Percentiles rank a stretch among this genome's conserved stretches.
Evolutionary conservation across 2,329 filamentous ascomycete species (phyloP).

Genomic region (Trichocomaceae sp.): DNA sequence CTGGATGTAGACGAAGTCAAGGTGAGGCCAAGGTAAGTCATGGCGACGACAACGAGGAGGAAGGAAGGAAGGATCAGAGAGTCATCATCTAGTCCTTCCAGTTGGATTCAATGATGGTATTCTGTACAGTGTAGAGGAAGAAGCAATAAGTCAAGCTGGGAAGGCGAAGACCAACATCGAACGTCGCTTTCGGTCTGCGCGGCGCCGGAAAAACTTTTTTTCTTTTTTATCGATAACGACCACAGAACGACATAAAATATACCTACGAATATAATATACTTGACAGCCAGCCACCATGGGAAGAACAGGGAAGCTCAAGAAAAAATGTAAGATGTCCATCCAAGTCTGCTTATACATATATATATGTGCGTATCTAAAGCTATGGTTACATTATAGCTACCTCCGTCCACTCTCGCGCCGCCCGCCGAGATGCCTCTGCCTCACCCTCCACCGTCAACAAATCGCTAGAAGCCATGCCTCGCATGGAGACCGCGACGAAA

Average conservation of each 20-base stretch:
- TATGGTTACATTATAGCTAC: too few relatives aligned
- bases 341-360: too few relatives aligned
- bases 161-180: constrained; percentile 18
- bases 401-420: constrained; percentile 52
- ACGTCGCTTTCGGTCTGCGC: constrained; percentile 24
- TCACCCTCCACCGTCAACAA: constrained; percentile 51
- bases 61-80: background rate
- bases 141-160: background rate
- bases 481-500: constrained; percentile 34
- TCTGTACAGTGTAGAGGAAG: too few relatives aligned
- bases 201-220: constrained; percentile 26
- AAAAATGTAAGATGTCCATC: constrained; percentile 21
- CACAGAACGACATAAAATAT: constrained; percentile 18
- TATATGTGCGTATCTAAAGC: too few relatives aligned
- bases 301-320: constrained; percentile 28
- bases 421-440: constrained; percentile 49
- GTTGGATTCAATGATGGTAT: too few relatives aligned
- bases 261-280: background rate
- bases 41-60: constrained; percentile 23
- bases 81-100: constrained; percentile 1
- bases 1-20: constrained; percentile 23
- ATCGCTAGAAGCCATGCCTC: constrained; percentile 39
- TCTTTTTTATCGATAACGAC: constrained; percentile 34
- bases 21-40: constrained; percentile 28
- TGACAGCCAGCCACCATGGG: constrained; percentile 26